Evolutionary conservation across 2,329 filamentous ascomycete genomes (phyloP).

Genomic region (Parasarocladium wereldwijsianum): DNA sequence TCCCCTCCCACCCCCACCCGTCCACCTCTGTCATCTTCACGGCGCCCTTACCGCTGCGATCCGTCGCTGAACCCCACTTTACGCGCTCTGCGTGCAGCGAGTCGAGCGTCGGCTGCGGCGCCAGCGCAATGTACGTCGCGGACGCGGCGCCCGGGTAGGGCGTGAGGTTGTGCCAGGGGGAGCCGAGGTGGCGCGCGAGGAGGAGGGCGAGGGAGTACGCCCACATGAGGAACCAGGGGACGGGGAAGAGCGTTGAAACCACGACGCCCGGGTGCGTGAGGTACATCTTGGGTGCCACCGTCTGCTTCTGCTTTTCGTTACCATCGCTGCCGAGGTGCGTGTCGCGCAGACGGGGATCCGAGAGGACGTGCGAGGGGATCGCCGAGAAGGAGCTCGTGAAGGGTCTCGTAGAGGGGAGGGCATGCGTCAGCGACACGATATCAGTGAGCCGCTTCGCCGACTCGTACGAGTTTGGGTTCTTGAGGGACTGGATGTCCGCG

Average conservation of each 20-base stretch:
- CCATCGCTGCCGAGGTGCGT: slow-evolving; percentile 33
- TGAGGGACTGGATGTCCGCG: slow-evolving; percentile 63
- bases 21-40: slow-evolving; percentile 71
- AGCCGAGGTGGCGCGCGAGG: slow-evolving; percentile 63
- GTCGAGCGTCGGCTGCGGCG: slow-evolving; percentile 47
- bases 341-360: slow-evolving; percentile 35
- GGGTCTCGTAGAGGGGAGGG: slow-evolving; percentile 46
- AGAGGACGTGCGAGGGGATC: slow-evolving; percentile 52
- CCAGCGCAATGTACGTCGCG: slow-evolving; percentile 64
- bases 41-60: slow-evolving; percentile 28
- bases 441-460: slow-evolving; percentile 79
- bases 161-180: slow-evolving; percentile 73
- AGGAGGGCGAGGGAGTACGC: slow-evolving; percentile 55
- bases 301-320: slow-evolving; percentile 10
- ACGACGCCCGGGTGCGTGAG: slow-evolving; percentile 78
- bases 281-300: slow-evolving; percentile 48
- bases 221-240: slow-evolving; percentile 54
- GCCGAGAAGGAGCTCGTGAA: slow-evolving; percentile 48
- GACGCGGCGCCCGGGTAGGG: slow-evolving; percentile 65
- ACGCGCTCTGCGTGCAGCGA: slow-evolving; percentile 34
- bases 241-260: slow-evolving; percentile 64
- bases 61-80: slow-evolving; percentile 77
- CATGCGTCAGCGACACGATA: slow-evolving; percentile 58
- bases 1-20: slow-evolving; percentile 66
- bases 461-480: slow-evolving; percentile 53